Base-by-base conservation (phyloP, 345 rosid genomes). In the Citrus reticulata region DNA sequence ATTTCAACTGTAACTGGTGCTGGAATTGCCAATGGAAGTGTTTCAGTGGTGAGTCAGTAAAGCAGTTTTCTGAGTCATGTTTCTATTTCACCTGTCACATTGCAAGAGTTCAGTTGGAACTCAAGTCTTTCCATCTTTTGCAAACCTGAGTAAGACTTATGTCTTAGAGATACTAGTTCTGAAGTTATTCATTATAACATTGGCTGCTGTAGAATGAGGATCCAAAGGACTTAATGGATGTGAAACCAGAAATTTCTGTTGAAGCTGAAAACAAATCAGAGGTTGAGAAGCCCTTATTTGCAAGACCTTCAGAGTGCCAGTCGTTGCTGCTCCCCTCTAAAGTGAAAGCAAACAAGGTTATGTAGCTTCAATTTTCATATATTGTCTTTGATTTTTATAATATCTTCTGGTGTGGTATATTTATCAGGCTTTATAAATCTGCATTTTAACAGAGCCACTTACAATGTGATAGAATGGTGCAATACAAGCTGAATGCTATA, bases 311-410 rank as follows among this genome's bases (percentile, higher is more conserved):
- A 49, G 83, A 79, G 37, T 81, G 73, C 81, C 72, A 61, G 51
- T 66, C 75, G 49, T 51, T 83, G 80, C n/a, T 9, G 57, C 82
- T 83, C 9, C 73, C 83, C 35, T 78, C 75, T 66, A 17, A 35
- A 59, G 54, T 60, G 81, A 84, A 77, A 64, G 77, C 66, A 37
- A 67, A 75, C 39, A 82, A 86, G 88, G 91, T 86, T 60, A 37
- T 62, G 10, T 27, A n/a, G 17, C 63, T 71, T 19, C 3, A 19
- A 39, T 60, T 6, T 14, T 74, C 29, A 34, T 9, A 46, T 9
- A 16, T 76, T 29, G 19, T 73, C 4, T 1, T 73, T 6, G 46
- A 14, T 74, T 24, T 74, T 24, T 3, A 1, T 51, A 46, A 13
- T 75, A 49, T 57, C 5, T 74, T 70, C 63, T 49, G 70, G 20